Evolutionary conservation across 2,329 filamentous ascomycete species (phyloP), one percentile per base, ranked within the genome.

Genomic region (Trichoderma koningiopsis): DNA sequence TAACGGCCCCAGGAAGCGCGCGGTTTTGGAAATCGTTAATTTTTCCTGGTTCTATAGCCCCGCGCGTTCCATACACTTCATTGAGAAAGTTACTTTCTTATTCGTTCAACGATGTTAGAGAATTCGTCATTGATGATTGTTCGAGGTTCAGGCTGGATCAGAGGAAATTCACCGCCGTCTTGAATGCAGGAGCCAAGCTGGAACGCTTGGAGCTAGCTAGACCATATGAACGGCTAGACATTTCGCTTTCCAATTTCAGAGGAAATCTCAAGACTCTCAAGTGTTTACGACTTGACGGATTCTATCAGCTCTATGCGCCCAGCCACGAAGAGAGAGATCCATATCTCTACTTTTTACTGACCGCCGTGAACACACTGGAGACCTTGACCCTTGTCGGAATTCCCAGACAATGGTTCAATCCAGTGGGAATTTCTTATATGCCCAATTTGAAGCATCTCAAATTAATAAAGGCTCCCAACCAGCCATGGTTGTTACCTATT

Each of bases 11-110:
- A 19, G 76, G 75, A 24, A 77, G 77, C 61, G 71, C 73, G 40
- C 71, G 71, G 6, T 70, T 81, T 5, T 81, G 79, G 79, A 75
- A 74, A 43, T 68, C 70, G n/a, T 71, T 81, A 63, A 53, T 73
- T 7, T 80, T 81, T 55, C 72, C 71, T 2, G 73, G 70, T 35
- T 71, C 73, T 37, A 69, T 71, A 16, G 53, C 70, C 3, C 68
- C 72, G 37, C 73, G 75, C 24, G 76, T 76, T 13, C 72, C 72
- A 8, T 70, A 71, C 4, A 71, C 72, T 2, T 72, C 71, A 24
- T 61, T 81, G 6, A 75, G 66, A 63, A 78, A 76, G 52, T 71
- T 81, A 3, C 71, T 79, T 14, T 74, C 73, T 5, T 76, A 77
- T 52, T 80, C 79, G 10, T 73, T 77, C 8, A 75, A 76, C 5